Evolutionary conservation across 1,284 basidiomycete genomes (phyloP), one percentile per base, ranked within the genome.

Genomic region (Ceratobasidium sp.): DNA sequence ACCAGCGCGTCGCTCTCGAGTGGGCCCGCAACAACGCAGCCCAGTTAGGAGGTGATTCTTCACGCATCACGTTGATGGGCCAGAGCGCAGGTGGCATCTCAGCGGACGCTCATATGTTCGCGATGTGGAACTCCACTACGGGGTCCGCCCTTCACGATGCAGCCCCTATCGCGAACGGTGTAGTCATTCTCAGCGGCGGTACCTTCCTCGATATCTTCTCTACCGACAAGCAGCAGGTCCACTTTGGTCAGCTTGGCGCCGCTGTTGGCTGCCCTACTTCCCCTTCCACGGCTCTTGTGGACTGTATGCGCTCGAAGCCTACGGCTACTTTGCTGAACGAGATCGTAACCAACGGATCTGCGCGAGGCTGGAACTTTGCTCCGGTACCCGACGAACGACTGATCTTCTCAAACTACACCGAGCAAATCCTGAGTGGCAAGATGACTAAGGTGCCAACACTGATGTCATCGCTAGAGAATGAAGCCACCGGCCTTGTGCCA

Each of bases 1-100:
- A 88, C 80, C 85, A 86, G 71, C 82, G 33, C 33, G 2, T 33
- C 4, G 33, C 33, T 33, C 33, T 33, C 33, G 33, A 33, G 33
- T 33, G 33, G 84, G 84, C 86, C 39, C 81, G 83, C 39, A 80
- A 84, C 73, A 82, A 87, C 80, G 86, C 86, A n/a, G n/a, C n/a
- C n/a, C n/a, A n/a, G n/a, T n/a, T n/a, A n/a, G n/a, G n/a, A n/a
- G n/a, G n/a, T n/a, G n/a, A n/a, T n/a, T n/a, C n/a, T n/a, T n/a
- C n/a, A n/a, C n/a, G n/a, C n/a, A n/a, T n/a, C n/a, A n/a, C n/a
- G n/a, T n/a, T n/a, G n/a, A n/a, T n/a, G n/a, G n/a, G n/a, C n/a
- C n/a, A n/a, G n/a, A n/a, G n/a, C n/a, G n/a, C n/a, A n/a, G n/a
- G n/a, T n/a, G n/a, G n/a, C n/a, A n/a, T n/a, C n/a, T n/a, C n/a